Base-by-base conservation (phyloP, 1,139 yeast genomes). In the Debaryomyces fabryi region DNA sequence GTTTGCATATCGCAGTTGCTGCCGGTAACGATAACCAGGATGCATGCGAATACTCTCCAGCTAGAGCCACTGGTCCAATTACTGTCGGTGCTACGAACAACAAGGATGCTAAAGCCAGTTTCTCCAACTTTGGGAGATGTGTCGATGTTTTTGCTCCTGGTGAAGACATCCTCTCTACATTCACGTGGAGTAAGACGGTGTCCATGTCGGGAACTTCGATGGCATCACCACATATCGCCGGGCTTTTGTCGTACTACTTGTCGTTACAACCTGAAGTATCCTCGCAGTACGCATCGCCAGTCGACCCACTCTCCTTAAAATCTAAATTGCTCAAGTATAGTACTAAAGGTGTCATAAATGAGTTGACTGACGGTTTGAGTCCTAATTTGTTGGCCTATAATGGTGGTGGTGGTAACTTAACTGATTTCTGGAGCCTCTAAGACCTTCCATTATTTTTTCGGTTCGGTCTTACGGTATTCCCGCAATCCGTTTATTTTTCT, bases 371-470 rank as follows among this genome's bases (percentile, higher is more conserved):
- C 56, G 78, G 71, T 25, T 89, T 80, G 49, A 88, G 98, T 48
- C 96, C 97, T 60, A 93, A 93, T 74, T 73, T 85, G 52, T 82
- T 93, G 71, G 91, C 93, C 48, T 93, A 74, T 81, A 93, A 93
- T 67, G 99, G 99, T 74, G 97, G 86, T 54, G 97, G 96, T 57
- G 83, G 83, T 69, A 85, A 85, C 70, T 69, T 88, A 64, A 74
- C 83, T 50, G 81, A 77, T 46, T 87, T 88, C 79, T 88, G 95
- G 95, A 72, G 68, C 49, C 54, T 39, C 7, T 53, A 12, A n/a
- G n/a, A 27, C 13, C 30, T 12, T 12, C 3, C 4, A 24, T 24
- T 24, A 12, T 27, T 27, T 27, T 27, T 12, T 12, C 13, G 30
- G 13, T 27, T 8, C 30, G 30, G 30, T n/a, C n/a, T 27, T 12